phyloP scores from a whole-genome alignment of 176 grass and related monocot species.

The Oryza australiensis region DNA sequence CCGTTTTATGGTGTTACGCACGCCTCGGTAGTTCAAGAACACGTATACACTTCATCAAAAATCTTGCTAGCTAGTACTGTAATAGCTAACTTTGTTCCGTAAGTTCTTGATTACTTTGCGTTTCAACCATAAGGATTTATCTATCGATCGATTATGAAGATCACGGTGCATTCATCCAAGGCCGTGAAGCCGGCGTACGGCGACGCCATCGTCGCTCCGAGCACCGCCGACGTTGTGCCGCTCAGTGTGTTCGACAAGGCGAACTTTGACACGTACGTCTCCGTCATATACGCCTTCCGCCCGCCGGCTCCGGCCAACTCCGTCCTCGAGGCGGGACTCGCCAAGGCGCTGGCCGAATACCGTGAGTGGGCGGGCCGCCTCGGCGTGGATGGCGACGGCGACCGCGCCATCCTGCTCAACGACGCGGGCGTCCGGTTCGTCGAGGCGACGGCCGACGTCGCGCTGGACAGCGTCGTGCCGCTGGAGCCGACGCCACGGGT shows the following conservation, averaged over 20 bases:
- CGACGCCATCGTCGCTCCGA: neutral
- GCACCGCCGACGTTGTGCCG: neutral
- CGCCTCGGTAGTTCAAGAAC: neutral
- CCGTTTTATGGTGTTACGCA: too few relatives aligned
- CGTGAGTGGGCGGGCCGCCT: conserved; percentile 31
- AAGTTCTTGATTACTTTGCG: neutral
- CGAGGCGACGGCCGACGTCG: conserved; percentile 4
- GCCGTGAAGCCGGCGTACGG: conserved; percentile 12
- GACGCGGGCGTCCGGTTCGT: conserved; percentile 4
- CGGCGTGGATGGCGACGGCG: neutral
- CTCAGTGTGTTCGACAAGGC: conserved; percentile 27
- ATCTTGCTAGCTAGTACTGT: neutral
- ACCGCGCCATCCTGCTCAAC: conserved; percentile 7
- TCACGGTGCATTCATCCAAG: conserved; percentile 11
- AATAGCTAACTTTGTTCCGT: too few relatives aligned
- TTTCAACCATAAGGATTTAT: neutral
- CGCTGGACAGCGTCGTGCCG: neutral
- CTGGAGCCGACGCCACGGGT: neutral
- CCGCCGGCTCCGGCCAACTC: conserved; percentile 5
- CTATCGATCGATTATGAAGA: neutral
- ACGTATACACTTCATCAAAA: neutral
- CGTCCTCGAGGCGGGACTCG: neutral
- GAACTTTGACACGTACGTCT: conserved; percentile 23
- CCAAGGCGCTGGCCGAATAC: neutral
- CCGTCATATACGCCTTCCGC: conserved; percentile 35